Percentiles rank a stretch among this genome's conserved stretches.
Evolutionary conservation across 352 stramenopile species (phyloP).

Genomic region (Pythium diclinum): DNA sequence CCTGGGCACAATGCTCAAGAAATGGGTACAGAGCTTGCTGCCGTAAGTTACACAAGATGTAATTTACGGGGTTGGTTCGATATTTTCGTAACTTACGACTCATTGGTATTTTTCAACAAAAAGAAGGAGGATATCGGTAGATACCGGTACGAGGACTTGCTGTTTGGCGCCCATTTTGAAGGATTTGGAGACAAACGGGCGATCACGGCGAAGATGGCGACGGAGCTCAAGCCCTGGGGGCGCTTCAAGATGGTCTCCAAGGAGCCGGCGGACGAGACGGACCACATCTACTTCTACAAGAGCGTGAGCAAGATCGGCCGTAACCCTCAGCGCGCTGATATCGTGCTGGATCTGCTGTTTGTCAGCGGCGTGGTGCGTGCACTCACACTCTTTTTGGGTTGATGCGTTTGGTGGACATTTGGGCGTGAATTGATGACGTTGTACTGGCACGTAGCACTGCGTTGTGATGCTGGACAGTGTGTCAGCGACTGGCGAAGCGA

Average conservation of each 20-base stretch:
- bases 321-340: slow-evolving; percentile 40
- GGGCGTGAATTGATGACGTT: background rate
- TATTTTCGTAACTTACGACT: background rate
- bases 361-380: slow-evolving; percentile 63
- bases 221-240: slow-evolving; percentile 38
- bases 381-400: background rate
- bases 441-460: slow-evolving; percentile 44
- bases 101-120: background rate
- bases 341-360: slow-evolving; percentile 53
- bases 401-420: background rate
- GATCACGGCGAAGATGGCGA: background rate
- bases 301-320: slow-evolving; percentile 52
- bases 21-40: slow-evolving; percentile 33
- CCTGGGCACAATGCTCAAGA: slow-evolving; percentile 39
- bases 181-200: background rate
- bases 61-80: background rate
- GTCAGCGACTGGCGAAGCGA: slow-evolving; percentile 27
- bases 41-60: background rate
- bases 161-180: slow-evolving; percentile 11
- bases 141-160: background rate
- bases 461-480: slow-evolving; percentile 37
- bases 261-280: slow-evolving; percentile 42
- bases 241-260: slow-evolving; percentile 64
- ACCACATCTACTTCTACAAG: slow-evolving; percentile 62
- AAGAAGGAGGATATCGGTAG: slow-evolving; percentile 2